These are phyloP conservation scores for Ustilago hordei DNA, from an alignment of 1,284 basidiomycete genomes.

Conservation along the genomic window DNA sequence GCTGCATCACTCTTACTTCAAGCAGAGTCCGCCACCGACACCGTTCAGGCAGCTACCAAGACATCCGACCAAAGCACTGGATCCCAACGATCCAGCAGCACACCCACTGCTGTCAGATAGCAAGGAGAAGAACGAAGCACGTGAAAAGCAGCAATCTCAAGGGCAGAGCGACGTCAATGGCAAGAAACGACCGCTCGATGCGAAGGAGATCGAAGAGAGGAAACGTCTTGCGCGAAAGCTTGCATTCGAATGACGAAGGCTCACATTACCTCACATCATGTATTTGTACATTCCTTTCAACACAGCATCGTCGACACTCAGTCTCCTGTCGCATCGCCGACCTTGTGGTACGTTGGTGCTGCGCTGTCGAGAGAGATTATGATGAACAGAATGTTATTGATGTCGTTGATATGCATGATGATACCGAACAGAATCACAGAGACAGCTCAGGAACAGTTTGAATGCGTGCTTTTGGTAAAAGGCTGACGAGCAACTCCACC, in stretches of 20 bases:
- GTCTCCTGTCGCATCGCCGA: background rate
- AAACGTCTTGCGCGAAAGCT: conserved; percentile 60
- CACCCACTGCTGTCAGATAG: conserved; percentile 54
- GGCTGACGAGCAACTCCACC: no score
- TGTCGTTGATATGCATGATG: no score
- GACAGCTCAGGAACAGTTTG: no score
- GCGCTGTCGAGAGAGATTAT: no score
- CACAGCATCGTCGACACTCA: background rate
- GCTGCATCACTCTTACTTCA: conserved; percentile 65
- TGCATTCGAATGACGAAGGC: conserved; percentile 38
- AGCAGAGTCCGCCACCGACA: conserved; percentile 56
- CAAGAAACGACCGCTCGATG: conserved; percentile 47
- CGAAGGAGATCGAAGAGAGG: conserved; percentile 58
- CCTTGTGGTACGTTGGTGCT: background rate
- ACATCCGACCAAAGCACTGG: conserved; percentile 52
- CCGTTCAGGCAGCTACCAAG: conserved; percentile 56
- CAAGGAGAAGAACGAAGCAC: conserved; percentile 52
- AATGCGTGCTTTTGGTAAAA: no score
- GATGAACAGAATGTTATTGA: background rate
- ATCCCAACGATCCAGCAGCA: conserved; percentile 34
- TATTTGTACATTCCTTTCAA: conserved; percentile 1
- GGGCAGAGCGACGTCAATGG: conserved; percentile 8
- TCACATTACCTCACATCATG: background rate
- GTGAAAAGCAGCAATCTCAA: conserved; percentile 26
- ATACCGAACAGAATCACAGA: no score